A percentile compares a stretch with the other conserved stretches of the same genome.
Evolutionary conservation across 495 filamentous ascomycete genomes (phyloP).

Genomic region (Astrocystis sublimbata): DNA sequence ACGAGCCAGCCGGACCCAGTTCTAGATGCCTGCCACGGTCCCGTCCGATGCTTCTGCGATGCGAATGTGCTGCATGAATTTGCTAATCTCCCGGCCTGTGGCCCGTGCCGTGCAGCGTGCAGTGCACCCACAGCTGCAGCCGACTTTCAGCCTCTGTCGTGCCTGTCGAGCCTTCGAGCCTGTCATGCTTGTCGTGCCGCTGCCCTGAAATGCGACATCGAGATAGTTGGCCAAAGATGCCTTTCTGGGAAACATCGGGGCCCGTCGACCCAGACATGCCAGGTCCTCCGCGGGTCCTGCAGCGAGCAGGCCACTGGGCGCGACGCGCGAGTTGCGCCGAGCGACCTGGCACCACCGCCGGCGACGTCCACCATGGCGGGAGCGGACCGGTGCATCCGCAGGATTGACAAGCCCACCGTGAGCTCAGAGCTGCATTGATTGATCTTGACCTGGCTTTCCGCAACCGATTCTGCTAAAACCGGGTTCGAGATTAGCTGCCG

Average conservation of each 20-base stretch:
- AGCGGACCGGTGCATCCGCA: not conserved
- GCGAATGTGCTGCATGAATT: not conserved
- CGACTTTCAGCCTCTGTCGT: conserved; percentile 3
- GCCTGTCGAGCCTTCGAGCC: too few species aligned
- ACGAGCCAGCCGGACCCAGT: too few species aligned
- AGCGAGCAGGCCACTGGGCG: too few species aligned
- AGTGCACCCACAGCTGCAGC: not conserved
- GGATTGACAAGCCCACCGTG: not conserved
- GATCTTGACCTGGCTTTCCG: too few species aligned
- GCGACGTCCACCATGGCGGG: not conserved
- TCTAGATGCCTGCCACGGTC: conserved; percentile 1
- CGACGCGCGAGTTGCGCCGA: not conserved
- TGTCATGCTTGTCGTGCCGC: too few species aligned
- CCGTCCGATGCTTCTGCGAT: too few species aligned
- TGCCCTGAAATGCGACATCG: not conserved
- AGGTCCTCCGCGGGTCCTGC: too few species aligned
- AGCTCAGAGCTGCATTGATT: not conserved
- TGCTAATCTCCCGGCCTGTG: conserved; percentile 1
- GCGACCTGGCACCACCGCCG: too few species aligned
- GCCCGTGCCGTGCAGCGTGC: not conserved
- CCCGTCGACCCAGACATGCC: too few species aligned
- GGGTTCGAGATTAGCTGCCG: not conserved
- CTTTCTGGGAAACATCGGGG: not conserved
- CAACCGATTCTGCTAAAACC: conserved; percentile 1
- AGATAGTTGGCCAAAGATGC: not conserved